phyloP scores from a whole-genome alignment of 2,329 filamentous ascomycete genomes.

The Pyricularia pennisetigena region DNA sequence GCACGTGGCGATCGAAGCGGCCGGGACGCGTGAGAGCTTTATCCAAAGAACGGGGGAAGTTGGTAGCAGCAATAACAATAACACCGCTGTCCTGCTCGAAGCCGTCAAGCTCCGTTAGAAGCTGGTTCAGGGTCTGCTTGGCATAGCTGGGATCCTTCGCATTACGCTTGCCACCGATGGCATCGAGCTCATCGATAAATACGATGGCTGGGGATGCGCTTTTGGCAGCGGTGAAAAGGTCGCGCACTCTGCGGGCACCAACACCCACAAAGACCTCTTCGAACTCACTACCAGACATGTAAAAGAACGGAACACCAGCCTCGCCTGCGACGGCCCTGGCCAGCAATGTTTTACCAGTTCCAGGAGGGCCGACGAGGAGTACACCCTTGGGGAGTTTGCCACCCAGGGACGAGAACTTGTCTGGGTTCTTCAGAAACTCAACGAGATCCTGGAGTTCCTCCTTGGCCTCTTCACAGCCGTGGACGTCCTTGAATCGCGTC shows the following conservation, averaged over 20 bases:
- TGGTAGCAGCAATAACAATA: slow-evolving; percentile 92
- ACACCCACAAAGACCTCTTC: slow-evolving; percentile 98
- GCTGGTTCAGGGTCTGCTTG: slow-evolving; percentile 95
- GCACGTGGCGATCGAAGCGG: slow-evolving; percentile 89
- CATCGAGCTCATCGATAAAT: slow-evolving; percentile 87
- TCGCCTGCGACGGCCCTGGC: slow-evolving; percentile 94
- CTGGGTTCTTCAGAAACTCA: slow-evolving; percentile 88
- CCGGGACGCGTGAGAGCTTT: slow-evolving; percentile 91
- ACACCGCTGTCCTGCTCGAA: slow-evolving; percentile 93
- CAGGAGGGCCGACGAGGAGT: slow-evolving; percentile 85
- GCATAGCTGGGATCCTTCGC: slow-evolving; percentile 88
- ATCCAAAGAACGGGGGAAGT: slow-evolving; percentile 89
- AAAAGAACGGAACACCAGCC: slow-evolving; percentile 97
- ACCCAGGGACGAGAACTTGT: slow-evolving; percentile 86
- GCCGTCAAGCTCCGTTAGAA: slow-evolving; percentile 92
- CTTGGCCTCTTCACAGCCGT: slow-evolving; percentile 96
- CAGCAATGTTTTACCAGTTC: slow-evolving; percentile 93
- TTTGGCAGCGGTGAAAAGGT: slow-evolving; percentile 24
- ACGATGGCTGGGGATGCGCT: slow-evolving; percentile 42
- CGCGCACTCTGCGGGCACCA: slow-evolving; percentile 68
- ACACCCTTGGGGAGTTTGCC: slow-evolving; percentile 97
- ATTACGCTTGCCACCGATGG: slow-evolving; percentile 89
- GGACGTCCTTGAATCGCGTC: slow-evolving; percentile 84
- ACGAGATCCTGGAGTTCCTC: slow-evolving; percentile 96
- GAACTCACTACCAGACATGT: slow-evolving; percentile 99